Percentiles rank a stretch among this genome's conserved stretches.
Conservation (phyloP, 129 eudicot genomes). For the Artemisia argyi region DNA sequence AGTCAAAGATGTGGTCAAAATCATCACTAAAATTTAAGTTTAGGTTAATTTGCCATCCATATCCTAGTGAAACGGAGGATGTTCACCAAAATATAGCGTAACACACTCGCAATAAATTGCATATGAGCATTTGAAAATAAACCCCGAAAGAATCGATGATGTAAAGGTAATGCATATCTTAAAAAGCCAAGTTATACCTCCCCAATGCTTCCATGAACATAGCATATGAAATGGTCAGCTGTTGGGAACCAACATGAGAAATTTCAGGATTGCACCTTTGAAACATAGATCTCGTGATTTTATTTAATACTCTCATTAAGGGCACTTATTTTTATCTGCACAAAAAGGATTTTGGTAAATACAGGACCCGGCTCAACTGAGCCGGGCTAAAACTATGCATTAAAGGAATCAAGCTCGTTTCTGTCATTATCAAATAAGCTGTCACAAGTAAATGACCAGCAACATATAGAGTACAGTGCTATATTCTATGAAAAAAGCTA, state of each 20-base stretch:
- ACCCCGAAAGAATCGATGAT: conserved; percentile 20
- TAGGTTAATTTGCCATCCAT: background rate
- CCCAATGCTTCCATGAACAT: conserved; percentile 52
- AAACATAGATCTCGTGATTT: conserved; percentile 44
- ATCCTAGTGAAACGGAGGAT: conserved; percentile 25
- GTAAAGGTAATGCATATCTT: conserved; percentile 26
- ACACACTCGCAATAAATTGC: background rate
- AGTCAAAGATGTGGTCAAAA: background rate
- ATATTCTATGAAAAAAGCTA: too few species aligned
- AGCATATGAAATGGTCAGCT: conserved; percentile 42
- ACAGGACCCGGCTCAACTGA: conserved; percentile 60
- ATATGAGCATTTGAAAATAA: conserved; percentile 12
- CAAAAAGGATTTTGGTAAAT: conserved; percentile 69
- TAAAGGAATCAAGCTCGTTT: conserved; percentile 13
- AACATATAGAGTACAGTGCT: too few species aligned
- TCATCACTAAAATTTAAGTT: background rate
- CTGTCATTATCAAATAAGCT: background rate
- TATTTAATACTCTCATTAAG: conserved; percentile 48
- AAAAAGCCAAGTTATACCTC: conserved; percentile 54
- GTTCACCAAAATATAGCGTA: background rate
- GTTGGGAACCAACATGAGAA: conserved; percentile 35
- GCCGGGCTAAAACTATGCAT: conserved; percentile 46
- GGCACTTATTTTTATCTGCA: conserved; percentile 74
- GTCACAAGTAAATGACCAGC: background rate
- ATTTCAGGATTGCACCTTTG: conserved; percentile 48